Base-by-base conservation (phyloP, 345 rosid species). In the Carallia pectinifolia region DNA sequence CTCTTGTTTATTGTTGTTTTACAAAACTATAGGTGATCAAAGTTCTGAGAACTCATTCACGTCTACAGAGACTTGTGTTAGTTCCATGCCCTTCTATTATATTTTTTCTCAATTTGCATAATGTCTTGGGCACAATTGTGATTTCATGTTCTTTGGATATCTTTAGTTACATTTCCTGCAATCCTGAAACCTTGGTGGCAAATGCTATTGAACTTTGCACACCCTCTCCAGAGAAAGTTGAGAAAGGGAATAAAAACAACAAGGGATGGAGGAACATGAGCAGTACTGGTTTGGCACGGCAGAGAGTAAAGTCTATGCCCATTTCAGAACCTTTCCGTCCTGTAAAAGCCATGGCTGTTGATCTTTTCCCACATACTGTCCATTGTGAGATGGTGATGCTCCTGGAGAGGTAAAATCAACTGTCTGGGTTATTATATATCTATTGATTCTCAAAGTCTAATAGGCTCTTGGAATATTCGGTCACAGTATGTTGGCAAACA, bases 311-410 rank as follows among this genome's bases (percentile, higher is more conserved):
- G 84, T 86, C 90, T 4, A 90, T 92, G 99, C 99, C 97, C 27
- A 62, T 78, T 61, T 95, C 98, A 3, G 96, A 89, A 85, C 91
- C 94, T 48, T 95, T 92, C 73, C 85, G 40, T 61, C 99, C 99
- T 8, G 90, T 95, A 10, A 95, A 89, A 77, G 97, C 98, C 68
- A 92, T 86, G 98, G 96, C 92, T n/a, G 93, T 92, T 13, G 98
- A 95, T 79, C 93, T 92, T 63, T 95, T 95, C 74, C 98, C 96
- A 6, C 99, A 95, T 56, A 92, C 96, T n/a, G 75, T 88, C 10
- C 99, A 95, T 71, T 92, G 97, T 58, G 97, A 95, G 81, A 78
- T 90, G 96, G 98, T 90, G 36, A 92, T 95, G 98, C 97, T 92
- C 58, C 81, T 92, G 74, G 87, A 92, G 79, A 87, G 93, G 85